Evolutionary conservation across 257 asterid genomes (phyloP).

Genomic region (Solanum sejunctum): DNA sequence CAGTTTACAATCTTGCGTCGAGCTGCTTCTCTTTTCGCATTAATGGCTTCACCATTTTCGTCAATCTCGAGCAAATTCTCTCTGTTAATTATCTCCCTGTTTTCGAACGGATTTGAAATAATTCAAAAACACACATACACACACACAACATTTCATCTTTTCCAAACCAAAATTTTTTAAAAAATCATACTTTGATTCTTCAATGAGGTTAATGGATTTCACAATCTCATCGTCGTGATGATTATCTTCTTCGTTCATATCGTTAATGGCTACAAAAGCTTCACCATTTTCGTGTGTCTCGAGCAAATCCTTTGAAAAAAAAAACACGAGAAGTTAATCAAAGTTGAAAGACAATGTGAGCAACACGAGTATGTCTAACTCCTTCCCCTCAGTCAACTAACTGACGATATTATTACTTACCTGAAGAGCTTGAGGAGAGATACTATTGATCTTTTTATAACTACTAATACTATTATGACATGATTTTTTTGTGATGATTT

Average conservation of each 20-base stretch:
- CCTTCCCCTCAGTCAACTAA: not conserved
- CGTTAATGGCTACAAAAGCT: not conserved
- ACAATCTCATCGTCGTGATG: too few species aligned
- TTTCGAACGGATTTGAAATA: too few species aligned
- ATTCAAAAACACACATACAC: too few species aligned
- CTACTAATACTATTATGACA: not conserved
- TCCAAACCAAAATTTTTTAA: too few species aligned
- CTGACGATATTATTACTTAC: not conserved
- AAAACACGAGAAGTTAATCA: not conserved
- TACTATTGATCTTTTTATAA: not conserved
- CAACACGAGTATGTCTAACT: not conserved
- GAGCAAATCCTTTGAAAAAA: not conserved
- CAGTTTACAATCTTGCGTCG: not conserved
- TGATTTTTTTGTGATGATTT: not conserved
- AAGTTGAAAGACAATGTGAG: not conserved
- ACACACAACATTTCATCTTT: too few species aligned
- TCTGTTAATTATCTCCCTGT: too few species aligned
- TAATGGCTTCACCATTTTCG: not conserved
- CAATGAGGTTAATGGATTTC: too few species aligned
- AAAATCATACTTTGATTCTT: too few species aligned
- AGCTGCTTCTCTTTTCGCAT: slow-evolving; percentile 2
- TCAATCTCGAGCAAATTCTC: not conserved
- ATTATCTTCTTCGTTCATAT: not conserved
- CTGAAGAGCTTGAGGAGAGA: not conserved
- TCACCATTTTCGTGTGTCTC: not conserved